These are phyloP conservation scores for Solanum sitiens DNA, from an alignment of 257 asterid genomes.

Conservation along the genomic window DNA sequence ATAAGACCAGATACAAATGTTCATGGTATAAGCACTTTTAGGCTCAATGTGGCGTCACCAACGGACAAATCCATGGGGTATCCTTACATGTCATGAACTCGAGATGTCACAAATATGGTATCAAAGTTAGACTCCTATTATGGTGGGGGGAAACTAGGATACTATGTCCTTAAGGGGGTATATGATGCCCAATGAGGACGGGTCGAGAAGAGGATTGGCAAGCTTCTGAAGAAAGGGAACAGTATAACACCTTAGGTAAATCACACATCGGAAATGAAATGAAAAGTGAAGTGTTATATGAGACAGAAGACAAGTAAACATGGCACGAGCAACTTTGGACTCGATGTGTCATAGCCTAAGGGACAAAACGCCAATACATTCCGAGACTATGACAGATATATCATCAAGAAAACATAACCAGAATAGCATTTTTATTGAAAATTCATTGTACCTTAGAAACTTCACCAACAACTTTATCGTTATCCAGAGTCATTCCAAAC, in stretches of 20 bases:
- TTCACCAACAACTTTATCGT: slow-evolving; percentile 14
- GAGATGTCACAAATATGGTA: neutral
- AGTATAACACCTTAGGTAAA: neutral
- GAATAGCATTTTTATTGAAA: neutral
- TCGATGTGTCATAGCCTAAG: neutral
- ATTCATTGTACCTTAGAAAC: slow-evolving; percentile 41
- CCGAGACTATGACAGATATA: neutral
- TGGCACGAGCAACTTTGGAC: neutral
- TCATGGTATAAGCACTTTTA: neutral
- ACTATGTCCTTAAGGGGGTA: neutral
- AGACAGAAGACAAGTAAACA: neutral
- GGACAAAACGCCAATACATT: neutral
- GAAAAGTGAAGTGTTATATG: neutral
- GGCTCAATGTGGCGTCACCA: neutral
- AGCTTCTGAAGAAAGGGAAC: neutral
- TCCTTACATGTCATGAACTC: neutral
- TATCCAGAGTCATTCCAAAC: slow-evolving; percentile 25
- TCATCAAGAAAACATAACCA: neutral
- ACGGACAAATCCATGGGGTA: neutral
- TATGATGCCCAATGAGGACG: neutral
- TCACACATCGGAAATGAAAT: neutral
- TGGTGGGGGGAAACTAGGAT: neutral
- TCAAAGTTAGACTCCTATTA: neutral
- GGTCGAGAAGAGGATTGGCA: neutral
- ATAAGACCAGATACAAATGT: neutral